phyloP scores from a whole-genome alignment of 2,329 filamentous ascomycete species.

The Penicillium psychrosexuale region DNA sequence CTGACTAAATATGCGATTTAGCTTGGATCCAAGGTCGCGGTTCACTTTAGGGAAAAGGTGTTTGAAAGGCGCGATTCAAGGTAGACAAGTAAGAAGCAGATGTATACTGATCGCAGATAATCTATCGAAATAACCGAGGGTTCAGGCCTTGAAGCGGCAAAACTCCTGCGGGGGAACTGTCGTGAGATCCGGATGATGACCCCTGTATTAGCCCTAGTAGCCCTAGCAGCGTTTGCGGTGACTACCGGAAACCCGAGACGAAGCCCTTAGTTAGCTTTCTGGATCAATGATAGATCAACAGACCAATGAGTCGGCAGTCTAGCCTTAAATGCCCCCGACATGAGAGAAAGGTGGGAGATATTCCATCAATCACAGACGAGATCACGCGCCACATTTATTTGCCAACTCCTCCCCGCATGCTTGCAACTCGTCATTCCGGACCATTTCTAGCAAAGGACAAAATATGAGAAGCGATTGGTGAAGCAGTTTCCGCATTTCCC shows the following conservation, averaged over 20 bases:
- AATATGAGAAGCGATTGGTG: not conserved
- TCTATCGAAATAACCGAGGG: not conserved
- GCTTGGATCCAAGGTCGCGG: not conserved
- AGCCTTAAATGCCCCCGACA: not conserved
- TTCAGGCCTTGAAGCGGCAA: conserved; percentile 26
- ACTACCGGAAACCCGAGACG: not conserved
- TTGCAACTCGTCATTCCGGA: not conserved
- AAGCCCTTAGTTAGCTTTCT: not conserved
- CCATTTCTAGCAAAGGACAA: not conserved
- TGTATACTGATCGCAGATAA: too few relatives aligned
- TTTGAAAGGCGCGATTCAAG: not conserved
- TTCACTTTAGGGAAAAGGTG: not conserved
- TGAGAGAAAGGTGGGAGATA: not conserved
- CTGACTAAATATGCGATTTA: not conserved
- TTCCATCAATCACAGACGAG: conserved; percentile 23
- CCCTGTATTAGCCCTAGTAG: not conserved
- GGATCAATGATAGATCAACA: not conserved
- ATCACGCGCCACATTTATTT: not conserved
- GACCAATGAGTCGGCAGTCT: not conserved
- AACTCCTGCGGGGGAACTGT: conserved; percentile 31
- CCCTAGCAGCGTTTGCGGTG: not conserved
- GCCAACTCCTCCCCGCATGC: not conserved
- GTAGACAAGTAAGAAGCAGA: not conserved
- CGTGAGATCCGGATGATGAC: conserved; percentile 1
- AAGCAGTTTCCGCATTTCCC: not conserved